Base-by-base conservation (phyloP, 2,329 filamentous ascomycete genomes). In the Celoporthe dispersa region DNA sequence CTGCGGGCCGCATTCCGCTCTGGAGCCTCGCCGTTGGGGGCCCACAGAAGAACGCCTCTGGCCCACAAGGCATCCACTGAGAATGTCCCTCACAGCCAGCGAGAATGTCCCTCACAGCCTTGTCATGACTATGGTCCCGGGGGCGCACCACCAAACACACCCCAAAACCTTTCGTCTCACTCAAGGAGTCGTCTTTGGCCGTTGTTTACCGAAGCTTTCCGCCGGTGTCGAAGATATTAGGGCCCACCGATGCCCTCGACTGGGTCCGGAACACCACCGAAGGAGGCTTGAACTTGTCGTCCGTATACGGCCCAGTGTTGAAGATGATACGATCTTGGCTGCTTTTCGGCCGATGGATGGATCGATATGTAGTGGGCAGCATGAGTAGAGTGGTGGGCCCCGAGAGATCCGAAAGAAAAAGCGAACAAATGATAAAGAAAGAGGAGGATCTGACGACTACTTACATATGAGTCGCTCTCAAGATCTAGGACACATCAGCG, bases 161-260 rank as follows among this genome's bases (percentile, higher is more conserved):
- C 1, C 11, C 8, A 16, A 33, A 35, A 22, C n/a, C n/a, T 22
- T 44, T 22, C 6, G 31, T 28, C 28, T 59, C 55, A 33, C n/a
- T 16, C 2, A 35, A 8, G 3, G 28, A n/a, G 11, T 3, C 14
- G 7, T 48, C 55, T 59, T 35, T 33, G 4, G 5, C 60, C 60
- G 60, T 62, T 62, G 16, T 25, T 62, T 62, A 39, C 60, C 60
- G 60, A 62, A 41, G 60, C 33, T 62, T 62, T 39, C 60, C 60
- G 60, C 60, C 11, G 35, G 35, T 4, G 28, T 25, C 3, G 22
- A 7, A 59, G 28, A 31, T 9, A 1, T 2, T 16, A 4, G 16
- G 55, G 28, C 55, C 55, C 55, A 59, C 31, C 55, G 22, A 22
- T 35, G 55, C 25, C 51, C 16, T 33, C 28, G 31, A 59, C 19